Evolutionary conservation across 495 filamentous ascomycete genomes (phyloP).

Genomic region (Podospora anserina): DNA sequence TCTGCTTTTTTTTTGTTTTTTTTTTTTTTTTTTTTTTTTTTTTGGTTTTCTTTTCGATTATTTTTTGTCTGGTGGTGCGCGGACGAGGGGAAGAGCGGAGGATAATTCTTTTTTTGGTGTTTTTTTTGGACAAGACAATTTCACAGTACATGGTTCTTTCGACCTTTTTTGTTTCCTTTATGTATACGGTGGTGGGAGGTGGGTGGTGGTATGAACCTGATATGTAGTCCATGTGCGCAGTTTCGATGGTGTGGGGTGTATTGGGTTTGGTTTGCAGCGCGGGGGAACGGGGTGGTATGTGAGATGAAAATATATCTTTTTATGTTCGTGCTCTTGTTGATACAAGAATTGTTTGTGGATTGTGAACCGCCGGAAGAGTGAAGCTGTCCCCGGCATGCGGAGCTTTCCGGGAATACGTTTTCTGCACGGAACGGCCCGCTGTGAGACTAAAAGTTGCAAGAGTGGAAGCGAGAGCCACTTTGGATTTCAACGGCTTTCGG

Average conservation of each 20-base stretch:
- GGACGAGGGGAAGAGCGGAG: background rate
- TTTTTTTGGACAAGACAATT: background rate
- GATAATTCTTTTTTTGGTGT: background rate
- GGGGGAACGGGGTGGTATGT: background rate
- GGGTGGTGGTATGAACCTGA: background rate
- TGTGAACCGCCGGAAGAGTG: too few species aligned
- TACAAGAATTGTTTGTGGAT: background rate
- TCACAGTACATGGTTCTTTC: background rate
- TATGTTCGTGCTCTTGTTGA: background rate
- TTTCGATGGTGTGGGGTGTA: background rate
- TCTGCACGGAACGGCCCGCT: background rate
- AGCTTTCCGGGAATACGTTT: background rate
- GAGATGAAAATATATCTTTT: background rate
- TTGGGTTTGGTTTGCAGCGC: too few species aligned
- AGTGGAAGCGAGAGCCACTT: background rate
- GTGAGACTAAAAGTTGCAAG: background rate
- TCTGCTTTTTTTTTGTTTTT: slow-evolving; percentile 22
- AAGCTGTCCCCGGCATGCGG: background rate
- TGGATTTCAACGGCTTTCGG: background rate
- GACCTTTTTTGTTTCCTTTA: background rate
- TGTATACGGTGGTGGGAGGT: background rate
- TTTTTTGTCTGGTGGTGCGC: background rate
- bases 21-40: slow-evolving; percentile 3
- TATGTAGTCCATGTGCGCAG: background rate
- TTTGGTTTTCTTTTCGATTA: background rate